Percentiles rank a stretch among this genome's conserved stretches.
phyloP scores from a whole-genome alignment of 164 flowering plant genomes.

The Magnolia officinalis region DNA sequence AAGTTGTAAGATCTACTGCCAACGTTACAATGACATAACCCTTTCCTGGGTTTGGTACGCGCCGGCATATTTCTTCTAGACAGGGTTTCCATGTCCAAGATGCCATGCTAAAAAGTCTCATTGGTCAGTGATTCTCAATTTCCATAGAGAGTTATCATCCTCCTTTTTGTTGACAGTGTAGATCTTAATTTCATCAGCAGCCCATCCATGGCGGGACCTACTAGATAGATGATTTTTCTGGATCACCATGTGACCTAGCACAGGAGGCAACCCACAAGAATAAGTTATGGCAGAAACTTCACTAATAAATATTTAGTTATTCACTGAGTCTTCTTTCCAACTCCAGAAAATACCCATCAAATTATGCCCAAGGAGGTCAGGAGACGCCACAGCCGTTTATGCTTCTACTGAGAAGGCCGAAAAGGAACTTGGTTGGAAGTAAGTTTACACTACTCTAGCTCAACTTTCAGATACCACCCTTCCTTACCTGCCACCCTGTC shows the following conservation, averaged over 20 bases:
- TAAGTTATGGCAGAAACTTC: too few relatives aligned
- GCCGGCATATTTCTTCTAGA: neutral
- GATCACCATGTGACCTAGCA: neutral
- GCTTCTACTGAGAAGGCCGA: slow-evolving; percentile 85
- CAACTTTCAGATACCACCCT: too few relatives aligned
- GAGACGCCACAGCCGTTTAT: slow-evolving; percentile 93
- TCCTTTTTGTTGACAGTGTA: neutral
- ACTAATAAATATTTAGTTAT: neutral
- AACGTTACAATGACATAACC: too few relatives aligned
- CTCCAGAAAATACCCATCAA: slow-evolving; percentile 66
- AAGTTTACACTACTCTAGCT: slow-evolving; percentile 21
- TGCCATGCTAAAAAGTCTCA: too few relatives aligned
- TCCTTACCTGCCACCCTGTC: too few relatives aligned
- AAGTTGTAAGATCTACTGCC: too few relatives aligned
- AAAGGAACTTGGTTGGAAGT: slow-evolving; percentile 93
- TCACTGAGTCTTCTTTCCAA: neutral
- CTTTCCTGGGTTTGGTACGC: neutral
- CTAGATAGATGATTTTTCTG: neutral
- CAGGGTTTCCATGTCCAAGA: neutral
- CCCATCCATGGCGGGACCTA: neutral
- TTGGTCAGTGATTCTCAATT: too few relatives aligned
- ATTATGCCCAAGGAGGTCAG: slow-evolving; percentile 75
- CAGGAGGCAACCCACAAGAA: too few relatives aligned
- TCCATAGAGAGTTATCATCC: neutral
- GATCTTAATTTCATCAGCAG: neutral